phyloP scores from a whole-genome alignment of 2,329 filamentous ascomycete genomes.

The Clonostachys chloroleuca region DNA sequence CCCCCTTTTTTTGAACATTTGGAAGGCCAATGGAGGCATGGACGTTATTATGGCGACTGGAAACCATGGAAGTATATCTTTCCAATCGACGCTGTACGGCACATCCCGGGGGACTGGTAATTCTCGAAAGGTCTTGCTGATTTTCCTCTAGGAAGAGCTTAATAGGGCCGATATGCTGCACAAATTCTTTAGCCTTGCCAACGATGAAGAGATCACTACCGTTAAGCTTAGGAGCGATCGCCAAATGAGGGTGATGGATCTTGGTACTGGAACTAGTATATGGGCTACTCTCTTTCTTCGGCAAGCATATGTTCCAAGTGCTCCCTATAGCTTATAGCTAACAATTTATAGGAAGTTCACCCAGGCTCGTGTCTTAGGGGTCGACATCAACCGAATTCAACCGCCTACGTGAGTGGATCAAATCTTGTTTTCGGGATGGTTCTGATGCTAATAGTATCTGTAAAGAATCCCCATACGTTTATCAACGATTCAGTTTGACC shows the following conservation, averaged over 20 bases:
- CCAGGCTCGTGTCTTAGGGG: constrained; percentile 24
- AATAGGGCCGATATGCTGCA: constrained; percentile 81
- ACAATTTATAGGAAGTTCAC: constrained; percentile 9
- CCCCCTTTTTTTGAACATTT: no score
- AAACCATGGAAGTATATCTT: constrained; percentile 68
- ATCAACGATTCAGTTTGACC: constrained; percentile 58
- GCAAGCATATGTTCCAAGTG: no score
- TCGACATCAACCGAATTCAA: constrained; percentile 33
- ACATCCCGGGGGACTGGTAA: background rate
- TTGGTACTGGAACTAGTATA: constrained; percentile 86
- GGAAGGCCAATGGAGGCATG: constrained; percentile 48
- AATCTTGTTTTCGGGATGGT: constrained; percentile 2
- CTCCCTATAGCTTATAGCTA: no score
- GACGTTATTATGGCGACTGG: constrained; percentile 65
- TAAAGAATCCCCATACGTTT: constrained; percentile 63
- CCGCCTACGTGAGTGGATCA: constrained; percentile 24
- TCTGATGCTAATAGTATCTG: constrained; percentile 7
- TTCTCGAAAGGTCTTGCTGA: constrained; percentile 5
- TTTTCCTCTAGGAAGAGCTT: constrained; percentile 53
- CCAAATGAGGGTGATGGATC: constrained; percentile 46
- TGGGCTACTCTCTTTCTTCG: constrained; percentile 75
- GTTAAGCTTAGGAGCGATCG: constrained; percentile 8
- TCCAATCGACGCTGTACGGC: constrained; percentile 70
- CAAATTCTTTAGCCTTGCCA: constrained; percentile 66
- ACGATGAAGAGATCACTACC: constrained; percentile 32